Percentiles rank a stretch among this genome's conserved stretches.
phyloP scores from a whole-genome alignment of 306 rosid species.

The Cucurbita ficifolia region DNA sequence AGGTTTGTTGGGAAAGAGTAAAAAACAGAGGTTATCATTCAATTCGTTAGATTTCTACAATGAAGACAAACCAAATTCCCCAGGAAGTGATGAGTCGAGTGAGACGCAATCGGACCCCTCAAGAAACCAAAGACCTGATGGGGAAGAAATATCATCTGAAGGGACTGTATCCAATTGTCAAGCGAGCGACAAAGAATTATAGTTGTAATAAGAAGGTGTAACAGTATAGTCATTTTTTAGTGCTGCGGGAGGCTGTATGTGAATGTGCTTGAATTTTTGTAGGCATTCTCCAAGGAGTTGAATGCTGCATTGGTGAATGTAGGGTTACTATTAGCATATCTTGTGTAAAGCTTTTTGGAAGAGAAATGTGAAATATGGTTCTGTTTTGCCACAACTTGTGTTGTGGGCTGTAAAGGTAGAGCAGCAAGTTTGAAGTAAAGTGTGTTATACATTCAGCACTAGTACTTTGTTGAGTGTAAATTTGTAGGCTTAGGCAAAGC shows the following conservation, averaged over 20 bases:
- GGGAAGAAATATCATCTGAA: conserved; percentile 66
- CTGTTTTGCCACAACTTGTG: conserved; percentile 12
- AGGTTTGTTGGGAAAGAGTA: conserved; percentile 20
- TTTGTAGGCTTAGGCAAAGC: not conserved
- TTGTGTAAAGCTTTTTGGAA: conserved; percentile 54
- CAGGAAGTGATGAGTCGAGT: conserved; percentile 69
- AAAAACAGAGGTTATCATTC: conserved; percentile 25
- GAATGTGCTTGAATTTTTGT: conserved; percentile 79
- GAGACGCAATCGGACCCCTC: conserved; percentile 79
- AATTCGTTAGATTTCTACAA: conserved; percentile 13
- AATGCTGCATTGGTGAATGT: conserved; percentile 41
- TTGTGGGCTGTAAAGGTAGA: not conserved
- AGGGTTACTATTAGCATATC: conserved; percentile 28
- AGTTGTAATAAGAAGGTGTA: conserved; percentile 23
- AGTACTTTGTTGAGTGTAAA: not conserved
- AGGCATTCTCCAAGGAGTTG: conserved; percentile 45
- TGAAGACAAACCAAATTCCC: not conserved
- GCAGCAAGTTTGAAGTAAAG: not conserved
- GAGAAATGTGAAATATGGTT: conserved; percentile 70
- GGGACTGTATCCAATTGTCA: conserved; percentile 87
- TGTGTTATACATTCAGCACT: not conserved
- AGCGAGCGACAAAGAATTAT: conserved; percentile 51
- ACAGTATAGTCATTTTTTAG: conserved; percentile 40
- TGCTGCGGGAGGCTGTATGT: conserved; percentile 37
- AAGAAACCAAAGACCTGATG: conserved; percentile 35